These are phyloP conservation scores for Dryas octopetala DNA, from an alignment of 306 rosid genomes.

Conservation along the genomic window DNA sequence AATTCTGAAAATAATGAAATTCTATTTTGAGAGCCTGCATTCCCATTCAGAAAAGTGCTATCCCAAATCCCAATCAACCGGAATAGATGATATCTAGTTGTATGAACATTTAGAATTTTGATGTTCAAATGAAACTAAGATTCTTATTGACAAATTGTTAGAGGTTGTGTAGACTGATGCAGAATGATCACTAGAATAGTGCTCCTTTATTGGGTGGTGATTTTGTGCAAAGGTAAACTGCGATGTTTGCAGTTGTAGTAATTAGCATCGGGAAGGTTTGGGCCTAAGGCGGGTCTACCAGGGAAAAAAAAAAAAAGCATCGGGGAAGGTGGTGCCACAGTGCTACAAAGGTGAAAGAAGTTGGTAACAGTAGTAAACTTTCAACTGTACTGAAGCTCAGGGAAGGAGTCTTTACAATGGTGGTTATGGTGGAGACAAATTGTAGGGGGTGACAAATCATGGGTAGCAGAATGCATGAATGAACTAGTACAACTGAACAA, in stretches of 20 bases:
- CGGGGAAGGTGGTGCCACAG: not conserved
- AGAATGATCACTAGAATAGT: not conserved
- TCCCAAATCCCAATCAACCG: not conserved
- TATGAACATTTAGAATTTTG: not conserved
- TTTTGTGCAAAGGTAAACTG: slow-evolving; percentile 8
- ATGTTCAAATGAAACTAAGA: not conserved
- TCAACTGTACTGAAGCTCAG: not conserved
- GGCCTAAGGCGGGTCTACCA: no score
- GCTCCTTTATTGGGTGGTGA: not conserved
- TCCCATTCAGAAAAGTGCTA: not conserved
- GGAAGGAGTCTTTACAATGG: not conserved
- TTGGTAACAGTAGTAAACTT: not conserved
- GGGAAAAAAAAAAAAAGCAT: no score
- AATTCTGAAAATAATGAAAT: not conserved
- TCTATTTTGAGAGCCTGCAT: not conserved
- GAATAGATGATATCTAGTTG: not conserved
- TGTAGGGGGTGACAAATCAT: not conserved
- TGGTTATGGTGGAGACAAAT: not conserved
- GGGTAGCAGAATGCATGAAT: not conserved
- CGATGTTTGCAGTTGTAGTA: not conserved
- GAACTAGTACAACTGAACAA: not conserved
- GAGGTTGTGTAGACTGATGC: no score
- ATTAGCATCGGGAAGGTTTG: not conserved
- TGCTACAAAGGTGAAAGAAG: not conserved
- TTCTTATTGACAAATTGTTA: no score